Base-by-base conservation (phyloP, 2,329 filamentous ascomycete genomes). In the Aspergillus phoenicis region DNA sequence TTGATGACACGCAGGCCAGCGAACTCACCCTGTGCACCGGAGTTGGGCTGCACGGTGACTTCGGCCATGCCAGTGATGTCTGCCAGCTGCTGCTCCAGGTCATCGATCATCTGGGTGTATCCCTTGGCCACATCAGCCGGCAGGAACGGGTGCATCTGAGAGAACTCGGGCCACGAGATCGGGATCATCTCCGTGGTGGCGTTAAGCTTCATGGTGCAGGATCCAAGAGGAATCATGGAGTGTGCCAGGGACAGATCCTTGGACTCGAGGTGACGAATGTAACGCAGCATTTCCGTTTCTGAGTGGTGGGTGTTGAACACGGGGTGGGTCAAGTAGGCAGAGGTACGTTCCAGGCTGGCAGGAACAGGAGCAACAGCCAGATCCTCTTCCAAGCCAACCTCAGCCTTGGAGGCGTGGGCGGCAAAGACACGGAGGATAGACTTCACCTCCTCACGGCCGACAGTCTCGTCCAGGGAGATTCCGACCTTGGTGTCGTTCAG, bases 141-240 rank as follows among this genome's bases (percentile, higher is more conserved):
- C 39, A 88, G 85, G 71, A 93, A 92, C 0, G 94, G 94, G 78
- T 98, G 94, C 36, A 96, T 83, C 63, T 89, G 87, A 45, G 90
- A 85, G 71, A 93, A 91, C 53, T 89, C 86, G 0, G 88, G 87
- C 78, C 88, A 89, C 0, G 91, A 91, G 58, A 97, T 84, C 7
- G 93, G 90, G 15, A 91, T 85, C 94, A 98, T 97, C 80, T 97
- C 92, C 0, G 91, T 91, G 3, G 93, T 95, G 45, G 90, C 91
- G 75, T 97, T 97, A 57, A 97, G 87, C 83, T 98, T 98, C 94
- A 98, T 98, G 13, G 94, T 98, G 82, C 94, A 98, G 1, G 94
- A 97, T 20, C 94, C 94, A 1, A 98, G 85, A 2, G 94, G 93
- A 63, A 98, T 98, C 94, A 98, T 98, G 15, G 93, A 97, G 80